A percentile compares a stretch with the other conserved stretches of the same genome.
Conservation (phyloP, 345 rosid genomes). For the Populus deltoides region DNA sequence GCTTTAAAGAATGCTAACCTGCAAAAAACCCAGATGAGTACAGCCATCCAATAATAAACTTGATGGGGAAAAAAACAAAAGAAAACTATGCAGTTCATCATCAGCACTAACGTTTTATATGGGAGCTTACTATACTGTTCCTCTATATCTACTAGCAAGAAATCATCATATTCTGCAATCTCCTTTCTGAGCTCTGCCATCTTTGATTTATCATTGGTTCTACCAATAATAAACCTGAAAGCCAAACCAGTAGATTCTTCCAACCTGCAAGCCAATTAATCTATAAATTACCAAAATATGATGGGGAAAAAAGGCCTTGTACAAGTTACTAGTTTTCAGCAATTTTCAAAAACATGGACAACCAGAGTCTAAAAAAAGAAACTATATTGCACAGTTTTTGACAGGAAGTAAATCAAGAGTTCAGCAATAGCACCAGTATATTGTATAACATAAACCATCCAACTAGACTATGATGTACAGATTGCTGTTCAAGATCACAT, state of each 20-base stretch:
- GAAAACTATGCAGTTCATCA: neutral
- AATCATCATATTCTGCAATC: constrained; percentile 74
- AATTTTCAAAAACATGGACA: neutral
- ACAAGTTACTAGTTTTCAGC: neutral
- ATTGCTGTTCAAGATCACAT: neutral
- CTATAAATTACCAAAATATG: neutral
- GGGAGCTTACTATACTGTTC: constrained; percentile 99
- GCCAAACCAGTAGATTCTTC: constrained; percentile 88
- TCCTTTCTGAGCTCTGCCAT: constrained; percentile 69
- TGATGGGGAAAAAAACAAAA: neutral
- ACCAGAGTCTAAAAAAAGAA: neutral
- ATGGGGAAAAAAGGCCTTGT: neutral
- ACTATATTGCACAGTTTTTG: neutral
- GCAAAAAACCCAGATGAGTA: constrained; percentile 17
- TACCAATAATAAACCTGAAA: constrained; percentile 75
- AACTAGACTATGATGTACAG: neutral
- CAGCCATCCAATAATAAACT: neutral
- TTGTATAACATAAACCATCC: neutral
- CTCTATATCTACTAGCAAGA: constrained; percentile 77
- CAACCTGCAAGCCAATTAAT: constrained; percentile 44
- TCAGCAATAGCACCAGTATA: neutral
- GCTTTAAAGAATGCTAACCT: constrained; percentile 88
- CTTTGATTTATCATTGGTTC: constrained; percentile 50
- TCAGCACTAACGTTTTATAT: constrained; percentile 84
- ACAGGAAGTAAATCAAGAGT: neutral